These are phyloP conservation scores for Urtica urens DNA, from an alignment of 306 rosid genomes.

Conservation along the genomic window DNA sequence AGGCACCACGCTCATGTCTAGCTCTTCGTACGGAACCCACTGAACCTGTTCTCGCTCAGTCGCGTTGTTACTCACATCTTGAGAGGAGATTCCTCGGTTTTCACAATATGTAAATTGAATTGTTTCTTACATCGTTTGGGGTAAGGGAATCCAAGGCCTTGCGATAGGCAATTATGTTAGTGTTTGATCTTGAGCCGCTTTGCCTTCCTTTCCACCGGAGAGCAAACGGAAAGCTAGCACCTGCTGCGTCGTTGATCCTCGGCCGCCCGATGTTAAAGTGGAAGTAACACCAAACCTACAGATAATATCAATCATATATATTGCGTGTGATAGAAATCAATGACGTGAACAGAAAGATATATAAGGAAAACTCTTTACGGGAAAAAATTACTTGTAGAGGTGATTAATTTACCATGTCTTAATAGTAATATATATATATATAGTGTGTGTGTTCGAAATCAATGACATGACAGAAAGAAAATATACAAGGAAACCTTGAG, in stretches of 20 bases:
- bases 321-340: slow-evolving; percentile 1
- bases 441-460: no score
- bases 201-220: slow-evolving; percentile 77
- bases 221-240: slow-evolving; percentile 50
- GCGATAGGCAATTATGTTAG: slow-evolving; percentile 56
- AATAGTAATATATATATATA: no score
- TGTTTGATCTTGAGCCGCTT: slow-evolving; percentile 51
- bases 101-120: no score
- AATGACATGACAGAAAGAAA: no score
- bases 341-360: slow-evolving; percentile 3
- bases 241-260: slow-evolving; percentile 54
- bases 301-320: background rate
- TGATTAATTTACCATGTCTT: no score
- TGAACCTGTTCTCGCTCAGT: slow-evolving; percentile 43
- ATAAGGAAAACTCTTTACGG: background rate
- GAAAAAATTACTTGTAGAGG: background rate
- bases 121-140: slow-evolving; percentile 59
- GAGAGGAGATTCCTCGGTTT: no score
- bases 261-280: slow-evolving; percentile 70
- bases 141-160: slow-evolving; percentile 75
- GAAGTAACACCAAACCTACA: slow-evolving; percentile 78
- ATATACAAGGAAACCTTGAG: no score
- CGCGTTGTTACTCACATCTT: no score
- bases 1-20: slow-evolving; percentile 42
- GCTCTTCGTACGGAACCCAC: slow-evolving; percentile 70